These are phyloP conservation scores for Neurospora sp. DNA, from an alignment of 495 filamentous ascomycete genomes.

Conservation along the genomic window DNA sequence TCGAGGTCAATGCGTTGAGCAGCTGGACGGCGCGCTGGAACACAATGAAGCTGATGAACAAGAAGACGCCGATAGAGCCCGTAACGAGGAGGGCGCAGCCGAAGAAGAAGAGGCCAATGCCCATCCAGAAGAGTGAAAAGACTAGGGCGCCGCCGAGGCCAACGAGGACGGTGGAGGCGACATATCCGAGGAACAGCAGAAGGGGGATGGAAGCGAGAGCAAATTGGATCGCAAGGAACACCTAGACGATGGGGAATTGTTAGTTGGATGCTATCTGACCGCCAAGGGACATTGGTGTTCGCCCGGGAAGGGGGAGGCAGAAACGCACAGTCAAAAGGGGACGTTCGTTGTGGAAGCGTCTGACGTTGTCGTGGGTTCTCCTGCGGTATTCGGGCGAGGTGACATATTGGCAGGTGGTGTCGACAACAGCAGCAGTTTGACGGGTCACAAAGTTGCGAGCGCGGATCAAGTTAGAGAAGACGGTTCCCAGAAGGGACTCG, in stretches of 20 bases:
- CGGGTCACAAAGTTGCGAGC: not conserved
- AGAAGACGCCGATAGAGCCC: constrained; percentile 39
- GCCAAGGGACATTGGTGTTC: not conserved
- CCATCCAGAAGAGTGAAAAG: constrained; percentile 53
- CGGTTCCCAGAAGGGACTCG: not conserved
- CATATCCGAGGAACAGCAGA: constrained; percentile 51
- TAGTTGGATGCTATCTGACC: not conserved
- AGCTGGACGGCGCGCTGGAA: not conserved
- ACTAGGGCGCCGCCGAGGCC: constrained; percentile 44
- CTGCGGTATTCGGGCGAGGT: not conserved
- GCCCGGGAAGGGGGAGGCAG: not conserved
- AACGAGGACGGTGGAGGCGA: constrained; percentile 43
- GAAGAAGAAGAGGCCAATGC: constrained; percentile 52
- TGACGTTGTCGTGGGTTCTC: not conserved
- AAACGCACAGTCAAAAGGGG: not conserved
- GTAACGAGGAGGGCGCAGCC: constrained; percentile 54
- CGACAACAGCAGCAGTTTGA: not conserved
- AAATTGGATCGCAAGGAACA: not conserved
- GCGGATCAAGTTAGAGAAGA: not conserved
- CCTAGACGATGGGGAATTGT: not conserved
- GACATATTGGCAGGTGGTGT: not conserved
- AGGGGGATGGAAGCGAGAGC: constrained; percentile 35
- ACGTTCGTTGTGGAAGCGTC: not conserved
- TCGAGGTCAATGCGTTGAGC: not conserved
- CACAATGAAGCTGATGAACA: constrained; percentile 24